These are phyloP conservation scores for Scenedesmus sp. DNA, from an alignment of 163 green algal genomes.

Conservation along the genomic window DNA sequence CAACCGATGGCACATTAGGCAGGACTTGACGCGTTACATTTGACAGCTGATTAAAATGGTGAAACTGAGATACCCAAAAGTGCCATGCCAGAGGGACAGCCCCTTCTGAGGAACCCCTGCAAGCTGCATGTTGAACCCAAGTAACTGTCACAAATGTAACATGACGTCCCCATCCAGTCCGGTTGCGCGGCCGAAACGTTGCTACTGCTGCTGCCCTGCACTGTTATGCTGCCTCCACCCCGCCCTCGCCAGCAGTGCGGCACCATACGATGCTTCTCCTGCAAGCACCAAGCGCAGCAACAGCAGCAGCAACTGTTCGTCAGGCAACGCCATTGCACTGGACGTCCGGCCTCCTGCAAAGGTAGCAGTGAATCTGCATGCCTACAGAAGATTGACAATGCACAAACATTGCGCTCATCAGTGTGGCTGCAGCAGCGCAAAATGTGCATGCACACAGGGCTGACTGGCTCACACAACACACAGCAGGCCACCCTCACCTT, in stretches of 20 bases:
- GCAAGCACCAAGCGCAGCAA: constrained; percentile 7
- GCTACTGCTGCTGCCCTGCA: constrained; percentile 7
- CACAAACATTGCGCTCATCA: background rate
- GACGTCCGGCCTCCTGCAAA: background rate
- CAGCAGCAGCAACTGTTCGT: background rate
- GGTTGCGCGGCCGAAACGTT: background rate
- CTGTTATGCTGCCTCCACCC: constrained; percentile 40
- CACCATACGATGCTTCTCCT: constrained; percentile 86
- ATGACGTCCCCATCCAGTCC: background rate
- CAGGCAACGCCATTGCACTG: background rate
- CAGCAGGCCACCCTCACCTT: constrained; percentile 60
- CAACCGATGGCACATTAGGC: background rate
- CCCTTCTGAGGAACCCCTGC: too few species aligned
- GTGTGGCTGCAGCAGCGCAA: background rate
- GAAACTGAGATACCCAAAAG: too few species aligned
- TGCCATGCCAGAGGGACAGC: too few species aligned
- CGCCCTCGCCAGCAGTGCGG: constrained; percentile 79
- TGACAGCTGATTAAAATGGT: too few species aligned
- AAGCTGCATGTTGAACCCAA: too few species aligned
- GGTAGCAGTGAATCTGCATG: background rate
- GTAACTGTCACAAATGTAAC: background rate
- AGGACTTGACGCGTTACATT: too few species aligned
- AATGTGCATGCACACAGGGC: background rate
- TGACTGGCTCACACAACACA: background rate
- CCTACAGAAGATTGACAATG: background rate